These are phyloP conservation scores for Graphium sp. DNA, from an alignment of 2,329 filamentous ascomycete genomes.

Conservation along the genomic window DNA sequence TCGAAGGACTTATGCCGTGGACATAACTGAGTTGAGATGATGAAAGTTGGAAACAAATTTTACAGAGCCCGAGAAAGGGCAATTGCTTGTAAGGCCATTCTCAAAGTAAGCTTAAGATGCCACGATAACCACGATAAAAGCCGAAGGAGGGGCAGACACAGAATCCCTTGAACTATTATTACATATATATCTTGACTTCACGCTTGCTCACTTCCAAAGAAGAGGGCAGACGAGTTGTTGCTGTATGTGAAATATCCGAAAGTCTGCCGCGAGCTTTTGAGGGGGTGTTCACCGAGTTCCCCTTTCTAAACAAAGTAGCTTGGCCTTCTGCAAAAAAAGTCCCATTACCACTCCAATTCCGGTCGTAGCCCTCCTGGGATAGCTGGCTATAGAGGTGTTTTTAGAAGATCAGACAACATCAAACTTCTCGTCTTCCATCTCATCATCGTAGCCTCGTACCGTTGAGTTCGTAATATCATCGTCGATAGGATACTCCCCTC, in stretches of 20 bases:
- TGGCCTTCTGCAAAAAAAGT: not conserved
- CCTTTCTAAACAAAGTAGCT: not conserved
- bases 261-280: not conserved
- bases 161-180: too few relatives aligned
- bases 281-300: not conserved
- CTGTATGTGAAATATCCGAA: not conserved
- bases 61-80: too few relatives aligned
- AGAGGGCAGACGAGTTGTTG: not conserved
- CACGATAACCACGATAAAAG: too few relatives aligned
- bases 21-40: too few relatives aligned
- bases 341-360: not conserved
- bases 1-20: too few relatives aligned
- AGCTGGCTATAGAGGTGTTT: not conserved
- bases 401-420: constrained; percentile 14
- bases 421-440: constrained; percentile 17
- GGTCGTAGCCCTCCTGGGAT: not conserved
- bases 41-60: too few relatives aligned
- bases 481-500: not conserved
- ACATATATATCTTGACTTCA: too few relatives aligned
- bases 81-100: too few relatives aligned
- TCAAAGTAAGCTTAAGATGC: too few relatives aligned
- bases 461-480: not conserved
- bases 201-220: too few relatives aligned
- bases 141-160: too few relatives aligned
- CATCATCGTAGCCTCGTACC: constrained; percentile 5